Evolutionary conservation across 2,329 filamentous ascomycete species (phyloP).

Genomic region (Tolypocladium pustulatum): DNA sequence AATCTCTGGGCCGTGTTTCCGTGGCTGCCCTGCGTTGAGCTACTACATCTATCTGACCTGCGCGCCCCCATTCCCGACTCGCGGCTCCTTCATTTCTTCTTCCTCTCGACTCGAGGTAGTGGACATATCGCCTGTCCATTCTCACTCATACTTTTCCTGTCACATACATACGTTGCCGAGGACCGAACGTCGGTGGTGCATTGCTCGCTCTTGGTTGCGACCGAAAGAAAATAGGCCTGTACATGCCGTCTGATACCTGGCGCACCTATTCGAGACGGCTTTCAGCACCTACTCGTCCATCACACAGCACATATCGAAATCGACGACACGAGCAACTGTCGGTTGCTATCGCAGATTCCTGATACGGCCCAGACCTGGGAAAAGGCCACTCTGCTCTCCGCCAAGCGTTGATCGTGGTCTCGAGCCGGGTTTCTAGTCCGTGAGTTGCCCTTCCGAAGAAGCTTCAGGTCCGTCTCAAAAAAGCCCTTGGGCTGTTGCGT

Average conservation of each 20-base stretch:
- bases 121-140: not conserved
- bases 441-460: not conserved
- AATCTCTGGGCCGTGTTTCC: not conserved
- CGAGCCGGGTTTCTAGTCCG: not conserved
- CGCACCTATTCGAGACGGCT: conserved; percentile 6
- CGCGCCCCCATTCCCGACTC: not conserved
- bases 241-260: conserved; percentile 10
- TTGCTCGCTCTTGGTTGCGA: not conserved
- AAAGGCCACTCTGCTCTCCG: not conserved
- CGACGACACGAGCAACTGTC: not conserved
- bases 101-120: not conserved
- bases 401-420: not conserved
- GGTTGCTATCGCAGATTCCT: not conserved
- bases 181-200: not conserved
- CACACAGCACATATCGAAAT: not conserved
- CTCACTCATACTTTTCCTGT: not conserved
- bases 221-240: conserved; percentile 3
- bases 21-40: not conserved
- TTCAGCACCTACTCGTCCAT: not conserved
- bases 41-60: conserved; percentile 2
- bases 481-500: not conserved
- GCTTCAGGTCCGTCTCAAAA: not conserved
- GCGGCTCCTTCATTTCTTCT: not conserved
- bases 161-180: not conserved
- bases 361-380: not conserved